These are phyloP conservation scores for Ustilago vetiveriae DNA, from an alignment of 1,284 basidiomycete species.

Conservation along the genomic window DNA sequence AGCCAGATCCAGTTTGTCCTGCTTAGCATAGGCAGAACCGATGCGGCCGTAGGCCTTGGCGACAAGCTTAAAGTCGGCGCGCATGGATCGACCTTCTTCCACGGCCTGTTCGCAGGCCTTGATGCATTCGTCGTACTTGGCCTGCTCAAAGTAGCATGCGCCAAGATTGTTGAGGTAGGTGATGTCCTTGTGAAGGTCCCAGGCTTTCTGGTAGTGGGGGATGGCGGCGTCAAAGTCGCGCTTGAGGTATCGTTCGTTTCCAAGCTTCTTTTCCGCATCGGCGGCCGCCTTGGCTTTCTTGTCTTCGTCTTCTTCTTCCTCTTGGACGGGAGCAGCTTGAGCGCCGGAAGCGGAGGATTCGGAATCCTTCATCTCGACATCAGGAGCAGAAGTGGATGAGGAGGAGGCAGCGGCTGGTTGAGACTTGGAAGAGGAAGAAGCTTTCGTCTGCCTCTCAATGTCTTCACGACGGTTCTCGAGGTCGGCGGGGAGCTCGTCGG, in stretches of 20 bases:
- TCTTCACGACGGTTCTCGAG: slow-evolving; percentile 62
- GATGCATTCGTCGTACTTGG: slow-evolving; percentile 87
- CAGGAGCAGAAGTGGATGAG: slow-evolving; percentile 14
- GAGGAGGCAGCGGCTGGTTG: slow-evolving; percentile 1
- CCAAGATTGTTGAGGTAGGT: slow-evolving; percentile 76
- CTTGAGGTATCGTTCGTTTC: slow-evolving; percentile 85
- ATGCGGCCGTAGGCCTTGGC: slow-evolving; percentile 86
- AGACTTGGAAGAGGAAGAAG: slow-evolving; percentile 10
- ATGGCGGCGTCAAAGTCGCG: slow-evolving; percentile 70
- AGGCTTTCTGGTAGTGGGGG: slow-evolving; percentile 75
- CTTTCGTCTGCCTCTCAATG: slow-evolving; percentile 60
- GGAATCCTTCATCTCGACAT: slow-evolving; percentile 42
- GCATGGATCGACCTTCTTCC: slow-evolving; percentile 81
- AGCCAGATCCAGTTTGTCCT: slow-evolving; percentile 79
- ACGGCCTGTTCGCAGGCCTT: slow-evolving; percentile 92
- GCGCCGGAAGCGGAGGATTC: slow-evolving; percentile 1
- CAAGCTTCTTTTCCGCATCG: slow-evolving; percentile 71
- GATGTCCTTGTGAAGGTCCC: slow-evolving; percentile 92
- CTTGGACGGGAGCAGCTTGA: slow-evolving; percentile 10
- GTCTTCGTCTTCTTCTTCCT: slow-evolving; percentile 49
- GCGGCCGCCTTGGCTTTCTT: slow-evolving; percentile 57
- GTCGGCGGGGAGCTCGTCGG: slow-evolving; percentile 79
- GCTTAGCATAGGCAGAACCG: slow-evolving; percentile 85
- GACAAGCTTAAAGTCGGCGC: slow-evolving; percentile 73
- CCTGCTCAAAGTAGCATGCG: slow-evolving; percentile 94